Percentiles rank a stretch among this genome's conserved stretches.
These are phyloP conservation scores for Wickerhamomyces sydowiorum DNA, from an alignment of 805 yeast genomes.

Conservation along the genomic window DNA sequence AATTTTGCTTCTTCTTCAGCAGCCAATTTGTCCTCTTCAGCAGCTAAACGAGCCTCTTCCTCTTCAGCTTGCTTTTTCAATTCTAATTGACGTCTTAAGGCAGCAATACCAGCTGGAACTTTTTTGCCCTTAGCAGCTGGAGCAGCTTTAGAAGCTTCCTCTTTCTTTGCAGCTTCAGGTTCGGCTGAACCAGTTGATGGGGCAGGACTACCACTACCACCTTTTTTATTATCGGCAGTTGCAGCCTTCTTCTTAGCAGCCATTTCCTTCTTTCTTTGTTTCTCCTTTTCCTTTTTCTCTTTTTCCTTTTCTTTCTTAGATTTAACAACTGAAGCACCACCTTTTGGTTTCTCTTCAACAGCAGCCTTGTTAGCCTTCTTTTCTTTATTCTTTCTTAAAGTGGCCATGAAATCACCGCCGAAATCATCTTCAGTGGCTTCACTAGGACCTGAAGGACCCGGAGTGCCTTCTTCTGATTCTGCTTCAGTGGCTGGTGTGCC, in stretches of 20 bases:
- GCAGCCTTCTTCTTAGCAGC: slow-evolving; percentile 82
- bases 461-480: slow-evolving; percentile 13
- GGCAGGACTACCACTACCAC: slow-evolving; percentile 46
- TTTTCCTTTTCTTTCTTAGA: slow-evolving; percentile 92
- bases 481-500: slow-evolving; percentile 32
- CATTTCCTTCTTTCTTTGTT: slow-evolving; percentile 83
- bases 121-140: slow-evolving; percentile 55
- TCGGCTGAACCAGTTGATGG: slow-evolving; percentile 1
- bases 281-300: slow-evolving; percentile 90
- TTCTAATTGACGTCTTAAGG: slow-evolving; percentile 84
- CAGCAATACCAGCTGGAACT: slow-evolving; percentile 87
- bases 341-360: slow-evolving; percentile 45
- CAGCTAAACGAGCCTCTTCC: slow-evolving; percentile 66
- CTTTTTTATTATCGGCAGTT: slow-evolving; percentile 52
- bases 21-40: slow-evolving; percentile 57
- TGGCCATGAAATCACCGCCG: slow-evolving; percentile 72
- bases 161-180: slow-evolving; percentile 26
- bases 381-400: slow-evolving; percentile 73
- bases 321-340: slow-evolving; percentile 65
- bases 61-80: slow-evolving; percentile 84
- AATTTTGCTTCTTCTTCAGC: slow-evolving; percentile 44
- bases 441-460: slow-evolving; percentile 23
- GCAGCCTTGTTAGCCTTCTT: slow-evolving; percentile 66
- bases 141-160: slow-evolving; percentile 29
- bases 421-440: slow-evolving; percentile 35